Evolutionary conservation across 179 eudicot genomes (phyloP).

Genomic region (Drosera spatulata): DNA sequence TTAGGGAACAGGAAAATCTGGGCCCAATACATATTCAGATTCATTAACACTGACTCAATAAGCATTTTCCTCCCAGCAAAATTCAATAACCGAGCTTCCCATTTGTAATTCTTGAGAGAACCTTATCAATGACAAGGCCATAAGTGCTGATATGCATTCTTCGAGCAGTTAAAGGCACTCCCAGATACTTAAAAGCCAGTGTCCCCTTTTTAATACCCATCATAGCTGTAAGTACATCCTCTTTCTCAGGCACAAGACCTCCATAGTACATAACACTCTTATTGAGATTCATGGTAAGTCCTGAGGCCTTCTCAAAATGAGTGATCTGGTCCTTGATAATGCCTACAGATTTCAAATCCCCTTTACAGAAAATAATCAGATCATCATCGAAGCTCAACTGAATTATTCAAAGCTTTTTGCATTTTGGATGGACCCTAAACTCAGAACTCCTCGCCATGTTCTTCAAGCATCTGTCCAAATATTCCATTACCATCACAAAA

Average conservation of each 20-base stretch:
- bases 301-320: not conserved
- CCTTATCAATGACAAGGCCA: too few species aligned
- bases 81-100: too few species aligned
- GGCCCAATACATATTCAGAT: not conserved
- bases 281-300: not conserved
- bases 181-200: too few species aligned
- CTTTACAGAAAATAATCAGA: not conserved
- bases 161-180: too few species aligned
- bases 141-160: too few species aligned
- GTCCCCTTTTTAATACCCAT: too few species aligned
- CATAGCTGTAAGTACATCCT: too few species aligned
- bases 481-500: conserved; percentile 1
- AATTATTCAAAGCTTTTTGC: not conserved
- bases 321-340: not conserved
- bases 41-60: not conserved
- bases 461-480: not conserved
- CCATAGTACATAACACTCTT: not conserved
- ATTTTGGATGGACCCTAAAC: not conserved
- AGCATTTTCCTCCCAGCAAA: not conserved
- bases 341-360: not conserved
- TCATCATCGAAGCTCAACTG: not conserved
- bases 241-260: too few species aligned
- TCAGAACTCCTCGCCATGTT: not conserved
- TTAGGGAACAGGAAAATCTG: not conserved
- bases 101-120: too few species aligned